These are phyloP conservation scores for Penicillium sp. DNA, from an alignment of 2,329 filamentous ascomycete genomes.

Conservation along the genomic window DNA sequence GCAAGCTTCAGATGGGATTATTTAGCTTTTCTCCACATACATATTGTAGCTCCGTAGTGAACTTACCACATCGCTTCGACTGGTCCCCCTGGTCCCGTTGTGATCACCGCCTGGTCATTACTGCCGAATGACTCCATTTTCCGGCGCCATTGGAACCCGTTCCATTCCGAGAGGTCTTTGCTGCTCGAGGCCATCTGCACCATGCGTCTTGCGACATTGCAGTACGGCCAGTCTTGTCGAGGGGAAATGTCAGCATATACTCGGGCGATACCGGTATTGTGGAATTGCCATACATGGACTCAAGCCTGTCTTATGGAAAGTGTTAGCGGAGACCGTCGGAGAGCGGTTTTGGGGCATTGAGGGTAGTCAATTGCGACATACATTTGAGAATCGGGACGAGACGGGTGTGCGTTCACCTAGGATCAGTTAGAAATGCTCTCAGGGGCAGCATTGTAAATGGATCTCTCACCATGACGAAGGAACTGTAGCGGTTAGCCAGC, in stretches of 20 bases:
- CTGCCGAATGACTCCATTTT: constrained; percentile 78
- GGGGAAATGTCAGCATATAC: constrained; percentile 18
- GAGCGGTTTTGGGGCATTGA: background rate
- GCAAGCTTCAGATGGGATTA: constrained; percentile 35
- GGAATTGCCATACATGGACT: constrained; percentile 42
- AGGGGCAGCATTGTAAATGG: background rate
- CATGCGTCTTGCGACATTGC: constrained; percentile 70
- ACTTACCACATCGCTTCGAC: constrained; percentile 78
- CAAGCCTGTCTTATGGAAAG: constrained; percentile 46
- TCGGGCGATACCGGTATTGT: background rate
- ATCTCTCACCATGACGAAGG: constrained; percentile 66
- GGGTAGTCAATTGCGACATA: constrained; percentile 26
- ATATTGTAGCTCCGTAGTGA: background rate
- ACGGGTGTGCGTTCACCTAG: constrained; percentile 75
- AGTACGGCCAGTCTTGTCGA: constrained; percentile 80
- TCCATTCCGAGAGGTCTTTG: constrained; percentile 54
- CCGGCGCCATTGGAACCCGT: constrained; percentile 61
- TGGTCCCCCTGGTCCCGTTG: constrained; percentile 64
- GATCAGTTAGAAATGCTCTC: constrained; percentile 3
- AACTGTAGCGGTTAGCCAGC: constrained; percentile 44
- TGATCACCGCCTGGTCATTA: constrained; percentile 67
- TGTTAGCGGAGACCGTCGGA: constrained; percentile 4
- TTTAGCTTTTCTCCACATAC: constrained; percentile 9
- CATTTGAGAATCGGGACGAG: constrained; percentile 80
- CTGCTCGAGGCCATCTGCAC: constrained; percentile 58